These are phyloP conservation scores for Porphyra umbilicalis DNA, from an alignment of 31 red algal genomes.

Conservation along the genomic window DNA sequence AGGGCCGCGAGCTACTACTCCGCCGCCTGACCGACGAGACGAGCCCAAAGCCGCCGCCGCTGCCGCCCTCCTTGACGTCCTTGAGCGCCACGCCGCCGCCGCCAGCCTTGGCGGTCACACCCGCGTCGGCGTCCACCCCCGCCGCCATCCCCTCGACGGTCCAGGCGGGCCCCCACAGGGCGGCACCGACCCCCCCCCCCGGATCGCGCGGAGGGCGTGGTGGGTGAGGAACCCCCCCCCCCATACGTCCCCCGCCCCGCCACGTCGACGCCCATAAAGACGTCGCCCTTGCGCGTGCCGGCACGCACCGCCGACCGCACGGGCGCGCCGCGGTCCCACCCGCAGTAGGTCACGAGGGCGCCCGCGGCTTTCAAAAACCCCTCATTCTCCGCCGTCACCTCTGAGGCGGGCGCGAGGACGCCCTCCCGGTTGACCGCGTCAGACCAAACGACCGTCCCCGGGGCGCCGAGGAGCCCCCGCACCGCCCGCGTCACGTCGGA, in stretches of 20 bases:
- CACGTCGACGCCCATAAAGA: conserved; percentile 83
- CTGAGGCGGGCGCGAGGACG: conserved; percentile 42
- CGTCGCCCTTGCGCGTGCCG: conserved; percentile 36
- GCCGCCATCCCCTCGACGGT: conserved; percentile 40
- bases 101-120: not conserved
- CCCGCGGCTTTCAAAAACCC: conserved; percentile 65
- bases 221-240: conserved; percentile 75
- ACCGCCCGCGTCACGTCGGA: conserved; percentile 42
- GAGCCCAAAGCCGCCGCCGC: not conserved
- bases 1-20: not conserved
- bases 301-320: conserved; percentile 48
- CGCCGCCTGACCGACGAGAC: not conserved
- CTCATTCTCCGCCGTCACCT: conserved; percentile 74
- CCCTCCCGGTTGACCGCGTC: conserved; percentile 74
- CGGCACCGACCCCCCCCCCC: conserved; percentile 63
- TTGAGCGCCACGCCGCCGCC: not conserved
- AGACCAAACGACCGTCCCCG: conserved; percentile 85
- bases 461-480: conserved; percentile 50
- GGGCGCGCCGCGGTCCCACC: conserved; percentile 58
- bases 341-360: conserved; percentile 64
- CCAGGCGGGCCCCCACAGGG: conserved; percentile 82
- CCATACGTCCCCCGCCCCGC: conserved; percentile 86
- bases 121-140: not conserved
- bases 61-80: not conserved
- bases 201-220: conserved; percentile 53